Evolutionary conservation across 1,139 yeast genomes (phyloP), one percentile per base, ranked within the genome.

Genomic region (Scheffersomyces insectosa): DNA sequence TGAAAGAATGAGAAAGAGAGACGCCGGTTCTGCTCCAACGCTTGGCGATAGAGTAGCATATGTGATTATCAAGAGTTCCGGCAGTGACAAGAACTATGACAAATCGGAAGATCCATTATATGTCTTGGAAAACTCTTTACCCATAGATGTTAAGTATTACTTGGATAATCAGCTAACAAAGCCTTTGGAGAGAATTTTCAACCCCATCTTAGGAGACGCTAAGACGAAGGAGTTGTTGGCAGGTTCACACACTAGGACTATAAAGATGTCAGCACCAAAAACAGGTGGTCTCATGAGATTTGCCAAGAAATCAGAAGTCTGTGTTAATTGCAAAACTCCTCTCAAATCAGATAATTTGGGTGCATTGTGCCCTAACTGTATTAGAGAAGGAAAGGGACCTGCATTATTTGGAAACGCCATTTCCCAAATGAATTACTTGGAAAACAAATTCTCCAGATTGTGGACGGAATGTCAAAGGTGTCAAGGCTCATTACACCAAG

Each of bases 381-480:
- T 79, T 25, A 70, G 75, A 16, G 81, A 80, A 49, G 90, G 95
- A 0, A 50, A 49, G 30, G 58, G 52, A 0, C 91, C 95, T 3
- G 85, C 81, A 55, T 65, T 90, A 32, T 93, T 90, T 58, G 83
- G 91, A 20, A 80, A 81, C 48, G 90, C 95, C 5, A 68, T 95
- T 41, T 85, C 88, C 5, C 85, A 82, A 47, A 83, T 91, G 76
- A 87, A 89, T 57, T 82, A 82, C 39, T 67, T 93, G 51, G 97
- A 95, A 60, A 79, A 81, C 49, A 85, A 86, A 55, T 95, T 89
- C 58, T 85, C 96, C 1, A 73, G 96, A 50, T 70, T 95, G 47
- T 95, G 99, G 99, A 93, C 99, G 0, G 97, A 95, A 60, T 95
- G 99, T 62, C 99, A 95, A 67, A 75, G 98, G 51, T 95, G 99